Conservation (phyloP, 78 protist genomes). For the Anaeramoeba flamelloides region DNA sequence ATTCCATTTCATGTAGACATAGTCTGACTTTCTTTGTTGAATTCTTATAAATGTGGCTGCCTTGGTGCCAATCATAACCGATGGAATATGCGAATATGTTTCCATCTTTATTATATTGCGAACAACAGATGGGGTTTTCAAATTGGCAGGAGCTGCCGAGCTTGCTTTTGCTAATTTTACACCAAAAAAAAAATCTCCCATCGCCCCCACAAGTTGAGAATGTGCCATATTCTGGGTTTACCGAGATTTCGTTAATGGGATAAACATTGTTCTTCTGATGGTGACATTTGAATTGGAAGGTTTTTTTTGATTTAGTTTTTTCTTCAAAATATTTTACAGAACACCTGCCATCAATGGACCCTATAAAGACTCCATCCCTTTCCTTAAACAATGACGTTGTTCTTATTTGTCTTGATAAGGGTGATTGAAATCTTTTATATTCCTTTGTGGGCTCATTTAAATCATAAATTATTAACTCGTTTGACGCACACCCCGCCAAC, state of each 20-base stretch:
- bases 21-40: not conserved
- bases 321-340: slow-evolving; percentile 43
- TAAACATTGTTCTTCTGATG: slow-evolving; percentile 32
- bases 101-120: slow-evolving; percentile 45
- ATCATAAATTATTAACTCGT: too few species aligned
- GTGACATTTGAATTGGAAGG: slow-evolving; percentile 80
- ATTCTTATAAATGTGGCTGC: slow-evolving; percentile 3
- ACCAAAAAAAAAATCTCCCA: slow-evolving; percentile 65
- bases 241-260: slow-evolving; percentile 51
- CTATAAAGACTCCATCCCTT: slow-evolving; percentile 53
- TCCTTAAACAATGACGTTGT: not conserved
- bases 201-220: slow-evolving; percentile 74
- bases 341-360: slow-evolving; percentile 78
- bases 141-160: not conserved
- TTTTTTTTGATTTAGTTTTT: not conserved
- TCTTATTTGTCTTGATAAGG: not conserved
- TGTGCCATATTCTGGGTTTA: slow-evolving; percentile 57
- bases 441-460: too few species aligned
- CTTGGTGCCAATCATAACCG: slow-evolving; percentile 65
- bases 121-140: slow-evolving; percentile 26
- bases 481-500: too few species aligned
- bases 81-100: slow-evolving; percentile 61
- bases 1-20: too few species aligned
- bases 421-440: not conserved
- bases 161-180: slow-evolving; percentile 26